These are phyloP conservation scores for Acer negundo DNA, from an alignment of 345 rosid species.

Conservation along the genomic window DNA sequence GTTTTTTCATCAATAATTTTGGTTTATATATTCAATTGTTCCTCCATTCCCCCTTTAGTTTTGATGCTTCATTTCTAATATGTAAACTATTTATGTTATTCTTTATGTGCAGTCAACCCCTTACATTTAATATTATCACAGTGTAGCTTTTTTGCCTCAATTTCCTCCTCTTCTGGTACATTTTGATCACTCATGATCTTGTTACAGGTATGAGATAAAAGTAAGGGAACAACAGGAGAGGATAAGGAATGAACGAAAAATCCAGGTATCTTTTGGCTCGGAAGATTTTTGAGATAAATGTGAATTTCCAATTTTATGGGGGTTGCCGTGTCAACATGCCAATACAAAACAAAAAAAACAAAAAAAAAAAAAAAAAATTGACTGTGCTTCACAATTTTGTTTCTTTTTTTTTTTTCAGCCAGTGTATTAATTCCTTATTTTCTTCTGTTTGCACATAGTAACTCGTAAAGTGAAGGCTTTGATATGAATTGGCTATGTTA, in stretches of 20 bases:
- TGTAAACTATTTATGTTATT: background rate
- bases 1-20: background rate
- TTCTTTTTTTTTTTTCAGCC: background rate
- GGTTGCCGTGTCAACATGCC: background rate
- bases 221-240: slow-evolving; percentile 86
- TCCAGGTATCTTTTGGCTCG: slow-evolving; percentile 49
- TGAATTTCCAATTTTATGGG: background rate
- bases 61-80: background rate
- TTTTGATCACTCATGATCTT: slow-evolving; percentile 18
- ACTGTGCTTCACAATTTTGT: background rate
- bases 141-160: background rate
- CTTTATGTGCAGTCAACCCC: background rate
- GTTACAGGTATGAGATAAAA: slow-evolving; percentile 84
- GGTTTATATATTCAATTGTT: background rate
- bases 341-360: background rate
- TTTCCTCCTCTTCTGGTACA: slow-evolving; percentile 12
- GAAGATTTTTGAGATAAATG: background rate
- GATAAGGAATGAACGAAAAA: slow-evolving; percentile 68
- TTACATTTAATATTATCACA: slow-evolving; percentile 1
- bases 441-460: background rate
- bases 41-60: background rate
- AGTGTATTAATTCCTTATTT: background rate
- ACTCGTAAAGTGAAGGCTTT: background rate
- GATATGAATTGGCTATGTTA: background rate
- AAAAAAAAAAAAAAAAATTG: no score